A percentile compares a stretch with the other conserved stretches of the same genome.
Conservation (phyloP, 2,329 filamentous ascomycete genomes). For the Cadophora sp. region DNA sequence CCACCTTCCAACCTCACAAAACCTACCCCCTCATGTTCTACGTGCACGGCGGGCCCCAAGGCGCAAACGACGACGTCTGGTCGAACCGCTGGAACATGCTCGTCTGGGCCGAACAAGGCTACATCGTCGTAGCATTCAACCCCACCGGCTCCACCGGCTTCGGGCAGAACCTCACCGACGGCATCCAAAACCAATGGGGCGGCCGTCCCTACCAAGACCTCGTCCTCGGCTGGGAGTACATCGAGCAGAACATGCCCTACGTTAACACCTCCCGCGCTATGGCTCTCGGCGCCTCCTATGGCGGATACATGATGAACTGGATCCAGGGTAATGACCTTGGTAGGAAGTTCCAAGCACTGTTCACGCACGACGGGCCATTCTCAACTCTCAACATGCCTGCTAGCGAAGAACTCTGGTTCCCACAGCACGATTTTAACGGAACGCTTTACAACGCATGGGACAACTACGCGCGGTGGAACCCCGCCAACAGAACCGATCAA, state of each 20-base stretch:
- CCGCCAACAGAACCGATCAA: constrained; percentile 64
- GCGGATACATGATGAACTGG: constrained; percentile 84
- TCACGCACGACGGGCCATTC: constrained; percentile 34
- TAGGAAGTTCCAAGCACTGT: constrained; percentile 79
- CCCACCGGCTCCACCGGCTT: constrained; percentile 83
- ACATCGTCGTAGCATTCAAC: constrained; percentile 80
- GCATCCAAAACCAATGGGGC: constrained; percentile 52
- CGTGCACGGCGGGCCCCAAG: constrained; percentile 81
- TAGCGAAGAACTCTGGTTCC: constrained; percentile 72
- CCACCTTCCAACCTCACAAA: constrained; percentile 19
- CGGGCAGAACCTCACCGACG: constrained; percentile 74
- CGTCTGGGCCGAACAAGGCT: constrained; percentile 85
- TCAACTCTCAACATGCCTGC: constrained; percentile 54
- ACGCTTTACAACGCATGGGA: constrained; percentile 64
- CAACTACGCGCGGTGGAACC: constrained; percentile 73
- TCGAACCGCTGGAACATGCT: constrained; percentile 84
- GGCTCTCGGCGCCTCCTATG: constrained; percentile 74
- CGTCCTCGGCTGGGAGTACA: constrained; percentile 75
- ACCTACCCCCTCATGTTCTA: constrained; percentile 35
- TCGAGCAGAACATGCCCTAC: constrained; percentile 67
- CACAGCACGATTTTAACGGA: constrained; percentile 69
- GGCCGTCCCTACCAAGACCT: constrained; percentile 77
- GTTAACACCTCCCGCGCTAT: constrained; percentile 73
- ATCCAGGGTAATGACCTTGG: constrained; percentile 85
- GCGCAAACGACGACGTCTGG: constrained; percentile 78